phyloP scores from a whole-genome alignment of 192 early-diverging fungal species.

The Allomyces macrogynus region DNA sequence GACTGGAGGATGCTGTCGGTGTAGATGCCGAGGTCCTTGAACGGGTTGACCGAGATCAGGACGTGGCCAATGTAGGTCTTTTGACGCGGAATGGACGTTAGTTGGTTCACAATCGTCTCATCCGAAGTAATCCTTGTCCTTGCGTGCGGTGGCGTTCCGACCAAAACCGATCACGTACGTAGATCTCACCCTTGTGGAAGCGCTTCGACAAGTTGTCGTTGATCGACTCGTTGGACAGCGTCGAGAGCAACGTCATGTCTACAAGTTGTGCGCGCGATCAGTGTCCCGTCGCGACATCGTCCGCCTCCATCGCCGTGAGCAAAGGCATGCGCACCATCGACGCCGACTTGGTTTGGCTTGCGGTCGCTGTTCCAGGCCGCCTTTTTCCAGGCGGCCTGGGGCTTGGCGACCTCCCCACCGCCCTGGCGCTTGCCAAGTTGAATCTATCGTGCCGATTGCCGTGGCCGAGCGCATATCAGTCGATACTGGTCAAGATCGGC shows the following conservation, averaged over 20 bases:
- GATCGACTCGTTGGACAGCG: slow-evolving; percentile 88
- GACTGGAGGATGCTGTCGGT: slow-evolving; percentile 68
- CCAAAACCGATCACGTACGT: slow-evolving; percentile 43
- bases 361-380: background rate
- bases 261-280: too few relatives aligned
- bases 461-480: too few relatives aligned
- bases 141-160: too few relatives aligned
- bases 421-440: too few relatives aligned
- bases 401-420: too few relatives aligned
- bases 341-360: background rate
- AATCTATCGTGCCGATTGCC: too few relatives aligned
- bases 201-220: slow-evolving; percentile 84
- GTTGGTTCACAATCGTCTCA: too few relatives aligned
- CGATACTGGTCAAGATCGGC: too few relatives aligned
- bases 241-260: slow-evolving; percentile 81
- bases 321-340: background rate
- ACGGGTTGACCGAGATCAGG: slow-evolving; percentile 82
- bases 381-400: background rate
- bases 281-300: too few relatives aligned
- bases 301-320: too few relatives aligned
- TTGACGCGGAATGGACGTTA: background rate
- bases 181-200: slow-evolving; percentile 66
- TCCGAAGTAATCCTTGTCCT: too few relatives aligned
- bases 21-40: slow-evolving; percentile 87
- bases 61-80: slow-evolving; percentile 92